phyloP scores from a whole-genome alignment of 2,329 filamentous ascomycete species.

The Acephala macrosclerotiorum region DNA sequence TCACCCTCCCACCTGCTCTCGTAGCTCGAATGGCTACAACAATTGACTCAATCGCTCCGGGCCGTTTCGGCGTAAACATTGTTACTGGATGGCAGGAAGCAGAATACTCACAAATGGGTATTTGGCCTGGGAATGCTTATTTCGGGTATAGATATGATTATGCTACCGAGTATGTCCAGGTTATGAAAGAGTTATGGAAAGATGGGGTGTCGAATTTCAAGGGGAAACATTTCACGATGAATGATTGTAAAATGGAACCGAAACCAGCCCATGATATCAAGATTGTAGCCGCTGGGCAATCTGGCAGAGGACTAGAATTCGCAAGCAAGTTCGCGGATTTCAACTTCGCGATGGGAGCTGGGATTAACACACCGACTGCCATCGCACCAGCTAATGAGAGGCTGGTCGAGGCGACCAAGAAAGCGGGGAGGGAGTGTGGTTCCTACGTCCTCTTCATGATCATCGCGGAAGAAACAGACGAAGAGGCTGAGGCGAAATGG shows the following conservation, averaged over 20 bases:
- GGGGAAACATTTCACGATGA: conserved; percentile 46
- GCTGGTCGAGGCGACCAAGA: conserved; percentile 42
- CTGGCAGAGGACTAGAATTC: conserved; percentile 45
- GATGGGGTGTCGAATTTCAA: conserved; percentile 45
- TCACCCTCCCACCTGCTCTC: conserved; percentile 43
- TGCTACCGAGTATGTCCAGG: conserved; percentile 45
- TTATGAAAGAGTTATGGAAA: conserved; percentile 46
- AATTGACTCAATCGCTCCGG: conserved; percentile 44
- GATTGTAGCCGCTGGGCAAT: conserved; percentile 46
- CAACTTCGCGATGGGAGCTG: conserved; percentile 44
- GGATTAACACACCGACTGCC: conserved; percentile 44
- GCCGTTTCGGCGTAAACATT: conserved; percentile 46
- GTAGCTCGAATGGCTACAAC: conserved; percentile 45
- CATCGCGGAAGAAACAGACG: conserved; percentile 45
- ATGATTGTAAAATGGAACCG: conserved; percentile 45
- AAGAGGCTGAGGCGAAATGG: conserved; percentile 44
- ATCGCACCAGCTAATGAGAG: conserved; percentile 38
- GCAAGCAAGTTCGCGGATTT: conserved; percentile 44
- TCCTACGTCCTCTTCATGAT: conserved; percentile 47
- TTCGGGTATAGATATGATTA: conserved; percentile 47
- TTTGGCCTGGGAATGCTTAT: conserved; percentile 45
- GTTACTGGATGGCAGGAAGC: conserved; percentile 46
- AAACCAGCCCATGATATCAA: conserved; percentile 36
- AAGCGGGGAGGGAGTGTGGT: conserved; percentile 43
- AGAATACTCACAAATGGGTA: conserved; percentile 45